phyloP scores from a whole-genome alignment of 129 eudicot genomes.

The Sambucus nigra region DNA sequence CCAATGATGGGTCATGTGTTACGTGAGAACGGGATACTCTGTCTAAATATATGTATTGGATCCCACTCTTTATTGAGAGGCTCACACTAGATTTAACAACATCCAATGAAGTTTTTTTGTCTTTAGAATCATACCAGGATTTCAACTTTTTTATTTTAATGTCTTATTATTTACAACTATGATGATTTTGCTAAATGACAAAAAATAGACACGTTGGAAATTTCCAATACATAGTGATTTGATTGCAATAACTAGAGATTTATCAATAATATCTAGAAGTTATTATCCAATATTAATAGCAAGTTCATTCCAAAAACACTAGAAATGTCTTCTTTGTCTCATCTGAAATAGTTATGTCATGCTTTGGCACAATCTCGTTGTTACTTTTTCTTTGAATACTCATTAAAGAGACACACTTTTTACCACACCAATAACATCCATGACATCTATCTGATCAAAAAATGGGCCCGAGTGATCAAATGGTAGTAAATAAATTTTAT shows the following conservation, averaged over 20 bases:
- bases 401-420: slow-evolving; percentile 82
- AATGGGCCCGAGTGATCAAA: slow-evolving; percentile 87
- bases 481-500: slow-evolving; percentile 69
- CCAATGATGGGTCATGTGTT: slow-evolving; percentile 59
- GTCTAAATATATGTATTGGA: slow-evolving; percentile 53
- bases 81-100: too few species aligned
- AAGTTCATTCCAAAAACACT: slow-evolving; percentile 71
- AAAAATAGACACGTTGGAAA: slow-evolving; percentile 80
- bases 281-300: slow-evolving; percentile 80
- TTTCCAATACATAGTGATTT: slow-evolving; percentile 75
- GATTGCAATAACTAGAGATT: slow-evolving; percentile 74
- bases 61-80: too few species aligned
- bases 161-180: slow-evolving; percentile 56
- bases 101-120: slow-evolving; percentile 74
- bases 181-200: slow-evolving; percentile 55
- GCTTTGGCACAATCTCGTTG: slow-evolving; percentile 66
- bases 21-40: slow-evolving; percentile 58
- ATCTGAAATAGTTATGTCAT: slow-evolving; percentile 88
- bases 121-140: too few species aligned
- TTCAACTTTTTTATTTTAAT: slow-evolving; percentile 65
- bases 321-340: slow-evolving; percentile 88
- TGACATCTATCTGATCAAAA: slow-evolving; percentile 59
- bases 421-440: slow-evolving; percentile 96
- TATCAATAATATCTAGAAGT: slow-evolving; percentile 68
- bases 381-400: slow-evolving; percentile 78